Percentiles rank a stretch among this genome's conserved stretches.
Evolutionary conservation across 1,284 basidiomycete genomes (phyloP).

Genomic region (Ganoderma lucidum): DNA sequence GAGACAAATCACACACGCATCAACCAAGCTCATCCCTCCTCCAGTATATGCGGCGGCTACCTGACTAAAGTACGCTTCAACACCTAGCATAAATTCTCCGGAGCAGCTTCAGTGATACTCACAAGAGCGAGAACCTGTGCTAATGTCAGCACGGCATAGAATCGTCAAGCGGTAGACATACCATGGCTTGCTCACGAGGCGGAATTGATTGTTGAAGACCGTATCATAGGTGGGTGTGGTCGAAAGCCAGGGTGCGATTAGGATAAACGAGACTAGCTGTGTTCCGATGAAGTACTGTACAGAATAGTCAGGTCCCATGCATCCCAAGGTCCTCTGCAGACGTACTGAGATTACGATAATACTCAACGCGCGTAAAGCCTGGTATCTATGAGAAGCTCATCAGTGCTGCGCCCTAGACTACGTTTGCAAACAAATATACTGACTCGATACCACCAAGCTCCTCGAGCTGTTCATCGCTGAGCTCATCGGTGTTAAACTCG

Average conservation of each 20-base stretch:
- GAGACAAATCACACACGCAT: slow-evolving; percentile 46
- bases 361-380: slow-evolving; percentile 46
- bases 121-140: slow-evolving; percentile 55
- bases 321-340: slow-evolving; percentile 9
- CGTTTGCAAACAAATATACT: slow-evolving; percentile 15
- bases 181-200: slow-evolving; percentile 59
- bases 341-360: slow-evolving; percentile 56
- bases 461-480: slow-evolving; percentile 76
- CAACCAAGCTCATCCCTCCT: slow-evolving; percentile 61
- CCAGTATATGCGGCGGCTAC: slow-evolving; percentile 62
- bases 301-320: not conserved
- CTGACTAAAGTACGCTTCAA: slow-evolving; percentile 39
- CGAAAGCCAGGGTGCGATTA: slow-evolving; percentile 62
- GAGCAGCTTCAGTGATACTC: slow-evolving; percentile 15
- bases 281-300: slow-evolving; percentile 57
- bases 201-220: slow-evolving; percentile 54
- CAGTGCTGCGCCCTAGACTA: not conserved
- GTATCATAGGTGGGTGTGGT: slow-evolving; percentile 51
- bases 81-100: not conserved
- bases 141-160: not conserved
- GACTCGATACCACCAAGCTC: slow-evolving; percentile 88
- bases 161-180: slow-evolving; percentile 34
- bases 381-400: slow-evolving; percentile 29
- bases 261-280: slow-evolving; percentile 66
- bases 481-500: slow-evolving; percentile 71